These are phyloP conservation scores for Apocynum venetum DNA, from an alignment of 257 asterid species.

Conservation along the genomic window DNA sequence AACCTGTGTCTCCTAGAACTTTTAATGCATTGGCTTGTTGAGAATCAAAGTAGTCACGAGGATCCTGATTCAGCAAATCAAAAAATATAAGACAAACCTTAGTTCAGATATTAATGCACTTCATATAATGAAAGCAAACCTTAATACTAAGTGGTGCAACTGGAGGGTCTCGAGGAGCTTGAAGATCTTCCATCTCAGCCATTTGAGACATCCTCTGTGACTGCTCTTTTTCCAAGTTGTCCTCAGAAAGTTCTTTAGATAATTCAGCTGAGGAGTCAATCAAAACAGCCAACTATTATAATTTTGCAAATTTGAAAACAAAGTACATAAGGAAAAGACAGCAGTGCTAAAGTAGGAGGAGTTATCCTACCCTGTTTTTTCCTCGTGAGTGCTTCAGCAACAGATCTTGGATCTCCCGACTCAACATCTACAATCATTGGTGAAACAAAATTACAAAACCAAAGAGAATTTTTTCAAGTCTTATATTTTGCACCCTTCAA, in stretches of 20 bases:
- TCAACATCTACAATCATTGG: conserved; percentile 57
- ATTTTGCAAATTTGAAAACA: background rate
- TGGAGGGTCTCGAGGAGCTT: conserved; percentile 79
- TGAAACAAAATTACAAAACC: conserved; percentile 12
- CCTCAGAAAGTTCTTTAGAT: conserved; percentile 55
- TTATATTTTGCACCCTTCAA: background rate
- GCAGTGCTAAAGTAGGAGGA: background rate
- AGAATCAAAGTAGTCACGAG: conserved; percentile 93
- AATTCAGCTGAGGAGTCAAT: conserved; percentile 51
- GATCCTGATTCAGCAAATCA: conserved; percentile 62
- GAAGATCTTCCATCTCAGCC: conserved; percentile 95
- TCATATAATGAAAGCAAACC: conserved; percentile 38
- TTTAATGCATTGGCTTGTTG: conserved; percentile 83
- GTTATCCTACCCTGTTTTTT: conserved; percentile 60
- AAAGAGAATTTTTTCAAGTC: conserved; percentile 21
- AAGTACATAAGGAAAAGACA: background rate
- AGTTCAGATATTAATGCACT: conserved; percentile 4
- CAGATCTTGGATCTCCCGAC: conserved; percentile 73
- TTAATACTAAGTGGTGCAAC: conserved; percentile 89
- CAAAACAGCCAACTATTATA: conserved; percentile 13
- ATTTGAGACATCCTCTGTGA: conserved; percentile 55
- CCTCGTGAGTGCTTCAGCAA: conserved; percentile 90
- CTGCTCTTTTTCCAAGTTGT: conserved; percentile 44
- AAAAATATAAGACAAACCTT: conserved; percentile 22
- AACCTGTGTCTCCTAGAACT: conserved; percentile 59